These are phyloP conservation scores for Paraphaeosphaeria minitans DNA, from an alignment of 2,329 filamentous ascomycete species.

Conservation along the genomic window DNA sequence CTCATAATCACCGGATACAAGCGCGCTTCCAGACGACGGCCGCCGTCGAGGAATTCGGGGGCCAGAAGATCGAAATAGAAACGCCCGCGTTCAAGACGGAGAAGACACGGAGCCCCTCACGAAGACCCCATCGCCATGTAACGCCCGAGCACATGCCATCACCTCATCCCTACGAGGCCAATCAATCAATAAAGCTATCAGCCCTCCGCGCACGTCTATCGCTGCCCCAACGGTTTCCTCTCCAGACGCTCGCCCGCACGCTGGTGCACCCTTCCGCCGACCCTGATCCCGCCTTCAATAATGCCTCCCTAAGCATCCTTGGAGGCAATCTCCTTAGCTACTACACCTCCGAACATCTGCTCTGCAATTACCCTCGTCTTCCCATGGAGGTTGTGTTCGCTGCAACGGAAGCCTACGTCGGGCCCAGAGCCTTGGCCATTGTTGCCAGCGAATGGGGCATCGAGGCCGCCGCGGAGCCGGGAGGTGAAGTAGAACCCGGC, in stretches of 20 bases:
- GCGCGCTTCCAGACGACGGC: slow-evolving; percentile 29
- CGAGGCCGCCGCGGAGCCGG: slow-evolving; percentile 83
- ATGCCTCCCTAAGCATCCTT: slow-evolving; percentile 78
- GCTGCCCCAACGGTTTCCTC: slow-evolving; percentile 78
- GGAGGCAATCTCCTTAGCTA: slow-evolving; percentile 85
- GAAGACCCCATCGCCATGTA: slow-evolving; percentile 21
- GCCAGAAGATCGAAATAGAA: slow-evolving; percentile 21
- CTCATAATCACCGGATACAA: slow-evolving; percentile 39
- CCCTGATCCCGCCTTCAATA: slow-evolving; percentile 80
- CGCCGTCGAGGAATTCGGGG: slow-evolving; percentile 17
- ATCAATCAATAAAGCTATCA: slow-evolving; percentile 82
- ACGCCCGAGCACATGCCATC: slow-evolving; percentile 63
- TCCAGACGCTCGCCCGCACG: slow-evolving; percentile 83
- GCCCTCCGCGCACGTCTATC: slow-evolving; percentile 89
- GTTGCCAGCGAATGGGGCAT: slow-evolving; percentile 90
- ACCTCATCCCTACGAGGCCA: slow-evolving; percentile 69
- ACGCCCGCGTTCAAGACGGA: slow-evolving; percentile 8
- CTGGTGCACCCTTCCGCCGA: slow-evolving; percentile 89
- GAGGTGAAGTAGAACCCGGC: slow-evolving; percentile 89
- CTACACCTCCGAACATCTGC: slow-evolving; percentile 84
- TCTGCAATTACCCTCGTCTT: slow-evolving; percentile 88
- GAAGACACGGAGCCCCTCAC: slow-evolving; percentile 9
- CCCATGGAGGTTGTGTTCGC: slow-evolving; percentile 88
- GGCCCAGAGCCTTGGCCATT: slow-evolving; percentile 72
- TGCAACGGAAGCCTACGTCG: slow-evolving; percentile 82